phyloP scores from a whole-genome alignment of 1,284 basidiomycete genomes.

The Ustilago nuda region DNA sequence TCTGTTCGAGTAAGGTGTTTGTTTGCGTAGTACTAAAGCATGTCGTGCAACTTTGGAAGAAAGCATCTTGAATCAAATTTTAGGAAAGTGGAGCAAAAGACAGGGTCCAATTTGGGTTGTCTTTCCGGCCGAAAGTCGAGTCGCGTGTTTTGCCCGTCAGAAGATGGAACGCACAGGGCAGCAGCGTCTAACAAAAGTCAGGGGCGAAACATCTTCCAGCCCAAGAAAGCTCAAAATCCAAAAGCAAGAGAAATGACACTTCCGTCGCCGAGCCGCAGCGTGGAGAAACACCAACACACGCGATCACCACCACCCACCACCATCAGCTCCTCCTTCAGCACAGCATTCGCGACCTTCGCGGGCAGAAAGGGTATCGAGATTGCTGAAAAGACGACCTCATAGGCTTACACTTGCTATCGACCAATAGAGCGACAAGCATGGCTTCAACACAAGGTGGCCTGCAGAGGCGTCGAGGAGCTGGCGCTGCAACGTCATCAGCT shows the following conservation, averaged over 20 bases:
- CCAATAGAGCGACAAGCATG: constrained; percentile 17
- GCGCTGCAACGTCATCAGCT: constrained; percentile 25
- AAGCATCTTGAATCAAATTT: constrained; percentile 17
- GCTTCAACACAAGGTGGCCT: constrained; percentile 39
- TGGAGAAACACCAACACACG: background rate
- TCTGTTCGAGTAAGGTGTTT: too few relatives aligned
- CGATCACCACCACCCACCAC: background rate
- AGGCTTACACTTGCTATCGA: too few relatives aligned
- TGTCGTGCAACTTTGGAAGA: constrained; percentile 1
- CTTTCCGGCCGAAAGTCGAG: constrained; percentile 27
- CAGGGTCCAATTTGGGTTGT: constrained; percentile 19
- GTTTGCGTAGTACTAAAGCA: too few relatives aligned
- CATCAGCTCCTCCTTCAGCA: background rate
- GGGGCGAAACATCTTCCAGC: constrained; percentile 18
- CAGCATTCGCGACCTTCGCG: too few relatives aligned
- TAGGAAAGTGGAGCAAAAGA: constrained; percentile 5
- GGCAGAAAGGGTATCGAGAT: too few relatives aligned
- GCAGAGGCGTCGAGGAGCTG: constrained; percentile 42
- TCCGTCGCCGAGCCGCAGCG: constrained; percentile 13
- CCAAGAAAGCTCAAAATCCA: constrained; percentile 6
- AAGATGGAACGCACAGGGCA: constrained; percentile 21
- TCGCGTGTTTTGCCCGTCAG: constrained; percentile 3
- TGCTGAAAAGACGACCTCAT: too few relatives aligned
- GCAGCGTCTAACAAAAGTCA: background rate
- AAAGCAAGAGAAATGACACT: background rate